A percentile compares a stretch with the other conserved stretches of the same genome.
Evolutionary conservation across 2,329 filamentous ascomycete genomes (phyloP).

Genomic region (Diaporthe citrichinensis): DNA sequence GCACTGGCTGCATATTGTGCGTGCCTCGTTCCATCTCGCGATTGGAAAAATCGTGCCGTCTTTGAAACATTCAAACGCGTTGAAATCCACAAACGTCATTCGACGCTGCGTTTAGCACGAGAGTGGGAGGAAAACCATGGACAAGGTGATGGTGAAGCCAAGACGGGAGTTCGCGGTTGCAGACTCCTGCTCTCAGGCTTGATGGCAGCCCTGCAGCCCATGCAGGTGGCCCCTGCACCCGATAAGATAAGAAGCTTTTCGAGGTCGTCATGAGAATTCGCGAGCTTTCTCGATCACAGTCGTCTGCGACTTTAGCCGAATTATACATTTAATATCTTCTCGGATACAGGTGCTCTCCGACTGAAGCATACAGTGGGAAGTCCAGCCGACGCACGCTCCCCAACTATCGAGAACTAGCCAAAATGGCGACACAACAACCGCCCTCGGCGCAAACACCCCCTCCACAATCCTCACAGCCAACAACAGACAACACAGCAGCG

Average conservation of each 20-base stretch:
- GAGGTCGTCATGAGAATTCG: slow-evolving; percentile 27
- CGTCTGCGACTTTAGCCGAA: not conserved
- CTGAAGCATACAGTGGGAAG: not conserved
- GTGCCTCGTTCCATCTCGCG: not conserved
- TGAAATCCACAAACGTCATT: not conserved
- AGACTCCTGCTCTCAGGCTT: not conserved
- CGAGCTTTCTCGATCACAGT: not conserved
- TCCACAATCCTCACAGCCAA: slow-evolving; percentile 9
- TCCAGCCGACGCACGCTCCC: not conserved
- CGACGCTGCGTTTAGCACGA: not conserved
- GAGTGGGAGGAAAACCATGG: not conserved
- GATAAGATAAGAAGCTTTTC: slow-evolving; percentile 40
- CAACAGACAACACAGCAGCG: slow-evolving; percentile 11
- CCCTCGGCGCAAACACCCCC: slow-evolving; percentile 34
- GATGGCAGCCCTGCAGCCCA: not conserved
- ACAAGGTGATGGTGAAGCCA: not conserved
- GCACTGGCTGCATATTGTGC: not conserved
- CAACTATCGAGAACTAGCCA: not conserved
- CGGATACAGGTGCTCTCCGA: not conserved
- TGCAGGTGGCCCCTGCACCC: not conserved
- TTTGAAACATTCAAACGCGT: not conserved
- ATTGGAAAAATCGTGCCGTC: not conserved
- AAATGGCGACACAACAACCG: slow-evolving; percentile 38
- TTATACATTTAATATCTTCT: not conserved
- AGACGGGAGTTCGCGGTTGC: not conserved